These are phyloP conservation scores for Neospermospora avenae DNA, from an alignment of 2,329 filamentous ascomycete species.

Conservation along the genomic window DNA sequence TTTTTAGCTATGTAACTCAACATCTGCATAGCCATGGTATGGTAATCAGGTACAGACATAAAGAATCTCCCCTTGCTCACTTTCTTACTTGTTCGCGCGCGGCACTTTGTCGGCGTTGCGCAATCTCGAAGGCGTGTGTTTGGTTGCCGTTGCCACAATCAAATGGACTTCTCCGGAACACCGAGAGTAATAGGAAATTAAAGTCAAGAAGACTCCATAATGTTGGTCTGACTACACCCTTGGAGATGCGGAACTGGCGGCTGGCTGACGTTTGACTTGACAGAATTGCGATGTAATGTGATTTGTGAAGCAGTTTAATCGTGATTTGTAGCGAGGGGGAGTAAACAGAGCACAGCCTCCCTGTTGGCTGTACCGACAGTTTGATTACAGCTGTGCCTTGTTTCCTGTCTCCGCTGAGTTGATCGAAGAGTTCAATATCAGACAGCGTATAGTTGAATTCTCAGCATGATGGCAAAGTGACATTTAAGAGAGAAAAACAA, in stretches of 20 bases:
- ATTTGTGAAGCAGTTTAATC: background rate
- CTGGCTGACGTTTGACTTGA: background rate
- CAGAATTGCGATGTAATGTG: background rate
- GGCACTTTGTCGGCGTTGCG: slow-evolving; percentile 5
- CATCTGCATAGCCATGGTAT: background rate
- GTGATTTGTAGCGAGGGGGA: background rate
- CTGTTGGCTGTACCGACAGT: background rate
- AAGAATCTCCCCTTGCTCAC: background rate
- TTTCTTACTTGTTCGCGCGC: background rate
- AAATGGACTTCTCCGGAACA: background rate
- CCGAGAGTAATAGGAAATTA: background rate
- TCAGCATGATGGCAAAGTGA: too few species aligned
- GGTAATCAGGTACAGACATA: slow-evolving; percentile 2
- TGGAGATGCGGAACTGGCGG: background rate
- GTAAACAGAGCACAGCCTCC: slow-evolving; percentile 8
- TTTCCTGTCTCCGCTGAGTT: background rate
- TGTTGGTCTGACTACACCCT: background rate
- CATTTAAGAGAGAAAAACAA: background rate
- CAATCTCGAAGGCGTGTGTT: background rate
- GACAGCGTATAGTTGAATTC: too few species aligned
- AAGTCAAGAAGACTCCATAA: background rate
- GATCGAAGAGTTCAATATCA: background rate
- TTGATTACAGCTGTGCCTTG: background rate
- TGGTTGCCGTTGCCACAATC: background rate
- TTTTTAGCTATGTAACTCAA: background rate